Percentiles rank a stretch among this genome's conserved stretches.
Evolutionary conservation across 441 rosid genomes (phyloP).

Genomic region (Melianthus villosus): DNA sequence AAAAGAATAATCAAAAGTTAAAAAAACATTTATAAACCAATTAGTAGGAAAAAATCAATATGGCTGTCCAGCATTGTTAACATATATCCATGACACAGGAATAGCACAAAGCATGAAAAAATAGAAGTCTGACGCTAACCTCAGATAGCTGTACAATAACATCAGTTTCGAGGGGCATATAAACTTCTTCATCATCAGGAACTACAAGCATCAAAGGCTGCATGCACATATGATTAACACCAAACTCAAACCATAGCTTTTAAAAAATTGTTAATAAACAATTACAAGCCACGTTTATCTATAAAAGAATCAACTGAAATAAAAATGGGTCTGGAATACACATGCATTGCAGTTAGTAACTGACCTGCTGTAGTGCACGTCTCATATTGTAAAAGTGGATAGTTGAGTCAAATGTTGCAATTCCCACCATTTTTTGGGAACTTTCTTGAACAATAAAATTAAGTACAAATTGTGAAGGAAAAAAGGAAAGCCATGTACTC

Average conservation of each 20-base stretch:
- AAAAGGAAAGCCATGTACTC: no score
- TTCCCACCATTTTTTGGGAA: conserved; percentile 59
- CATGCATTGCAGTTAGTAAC: neutral
- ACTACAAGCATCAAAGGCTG: conserved; percentile 83
- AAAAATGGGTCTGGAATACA: no score
- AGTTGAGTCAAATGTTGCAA: conserved; percentile 70
- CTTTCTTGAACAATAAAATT: no score
- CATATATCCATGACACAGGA: no score
- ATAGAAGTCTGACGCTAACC: conserved; percentile 27
- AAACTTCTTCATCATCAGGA: conserved; percentile 73
- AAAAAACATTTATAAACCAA: neutral
- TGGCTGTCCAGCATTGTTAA: no score
- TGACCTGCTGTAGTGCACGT: conserved; percentile 44
- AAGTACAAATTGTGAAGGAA: no score
- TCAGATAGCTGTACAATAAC: conserved; percentile 60
- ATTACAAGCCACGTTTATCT: no score
- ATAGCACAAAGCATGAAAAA: no score
- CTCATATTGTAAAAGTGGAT: conserved; percentile 71
- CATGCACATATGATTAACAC: conserved; percentile 14
- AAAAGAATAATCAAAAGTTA: conserved; percentile 8
- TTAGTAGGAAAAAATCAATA: no score
- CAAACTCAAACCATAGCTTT: no score
- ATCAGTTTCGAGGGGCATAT: conserved; percentile 68
- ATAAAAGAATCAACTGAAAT: no score
- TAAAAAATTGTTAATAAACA: no score